A percentile compares a stretch with the other conserved stretches of the same genome.
Evolutionary conservation across 805 yeast species (phyloP).

Genomic region (Dipodascus geniculatus): DNA sequence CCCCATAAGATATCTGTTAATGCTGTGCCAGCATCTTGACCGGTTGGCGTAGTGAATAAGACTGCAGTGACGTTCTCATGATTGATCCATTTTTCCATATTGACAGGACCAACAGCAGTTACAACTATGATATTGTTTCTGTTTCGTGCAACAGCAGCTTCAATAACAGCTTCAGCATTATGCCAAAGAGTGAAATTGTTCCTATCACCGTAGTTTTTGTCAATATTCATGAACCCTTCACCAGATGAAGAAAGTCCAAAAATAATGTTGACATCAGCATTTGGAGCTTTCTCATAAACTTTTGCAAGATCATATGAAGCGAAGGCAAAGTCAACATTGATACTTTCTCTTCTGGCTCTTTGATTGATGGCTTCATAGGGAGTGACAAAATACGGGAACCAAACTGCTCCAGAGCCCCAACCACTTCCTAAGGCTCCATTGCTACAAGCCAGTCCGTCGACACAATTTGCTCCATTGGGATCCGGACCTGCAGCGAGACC

Average conservation of each 20-base stretch:
- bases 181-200: constrained; percentile 44
- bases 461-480: constrained; percentile 39
- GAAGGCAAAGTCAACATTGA: constrained; percentile 27
- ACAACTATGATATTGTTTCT: constrained; percentile 46
- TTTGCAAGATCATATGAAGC: constrained; percentile 19
- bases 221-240: constrained; percentile 47
- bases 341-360: not conserved
- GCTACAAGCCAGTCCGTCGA: constrained; percentile 37
- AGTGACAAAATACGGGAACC: constrained; percentile 43
- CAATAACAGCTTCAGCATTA: constrained; percentile 43
- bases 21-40: constrained; percentile 45
- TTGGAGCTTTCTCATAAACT: not conserved
- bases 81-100: constrained; percentile 44
- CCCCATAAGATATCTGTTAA: constrained; percentile 50
- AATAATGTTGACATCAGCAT: constrained; percentile 37
- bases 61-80: constrained; percentile 49
- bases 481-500: constrained; percentile 44
- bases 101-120: constrained; percentile 50
- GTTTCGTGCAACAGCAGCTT: constrained; percentile 37
- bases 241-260: constrained; percentile 46
- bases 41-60: constrained; percentile 43
- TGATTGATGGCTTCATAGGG: constrained; percentile 45
- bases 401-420: constrained; percentile 55
- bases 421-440: constrained; percentile 48
- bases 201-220: constrained; percentile 48